Conservation (phyloP, 2,329 filamentous ascomycete genomes). For the Coniosporium tulheliwenetii region DNA sequence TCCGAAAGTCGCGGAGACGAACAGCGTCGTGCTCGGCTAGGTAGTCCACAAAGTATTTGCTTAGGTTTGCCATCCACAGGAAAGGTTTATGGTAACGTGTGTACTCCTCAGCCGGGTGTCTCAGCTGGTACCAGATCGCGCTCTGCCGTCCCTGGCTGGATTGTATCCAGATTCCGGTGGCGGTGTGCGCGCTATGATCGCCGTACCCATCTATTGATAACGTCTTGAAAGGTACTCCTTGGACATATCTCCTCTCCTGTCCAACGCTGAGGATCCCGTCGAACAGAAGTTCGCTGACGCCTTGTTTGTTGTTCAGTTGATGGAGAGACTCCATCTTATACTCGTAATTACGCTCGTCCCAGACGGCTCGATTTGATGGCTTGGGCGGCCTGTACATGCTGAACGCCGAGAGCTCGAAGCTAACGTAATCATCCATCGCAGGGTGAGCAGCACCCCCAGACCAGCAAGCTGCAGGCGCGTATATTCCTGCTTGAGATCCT, state of each 20-base stretch:
- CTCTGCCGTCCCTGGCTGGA: slow-evolving; percentile 23
- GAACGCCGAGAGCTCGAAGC: slow-evolving; percentile 5
- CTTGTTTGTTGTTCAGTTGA: slow-evolving; percentile 27
- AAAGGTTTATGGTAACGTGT: slow-evolving; percentile 45
- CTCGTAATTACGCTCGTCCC: slow-evolving; percentile 13
- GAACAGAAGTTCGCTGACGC: slow-evolving; percentile 32
- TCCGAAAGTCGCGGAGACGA: slow-evolving; percentile 39
- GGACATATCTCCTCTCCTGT: slow-evolving; percentile 31
- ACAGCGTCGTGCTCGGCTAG: slow-evolving; percentile 27
- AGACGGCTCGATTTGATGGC: slow-evolving; percentile 12
- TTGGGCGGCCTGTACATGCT: slow-evolving; percentile 5
- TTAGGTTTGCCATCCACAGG: slow-evolving; percentile 53
- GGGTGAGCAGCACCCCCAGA: not conserved
- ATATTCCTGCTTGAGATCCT: slow-evolving; percentile 10
- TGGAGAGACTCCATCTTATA: slow-evolving; percentile 41
- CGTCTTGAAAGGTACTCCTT: slow-evolving; percentile 37
- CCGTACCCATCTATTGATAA: slow-evolving; percentile 55
- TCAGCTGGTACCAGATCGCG: slow-evolving; percentile 49
- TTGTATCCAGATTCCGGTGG: slow-evolving; percentile 47
- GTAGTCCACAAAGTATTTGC: slow-evolving; percentile 59
- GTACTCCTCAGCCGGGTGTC: slow-evolving; percentile 43
- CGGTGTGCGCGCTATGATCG: slow-evolving; percentile 24
- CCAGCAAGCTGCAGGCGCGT: not conserved
- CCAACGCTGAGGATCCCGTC: slow-evolving; percentile 43
- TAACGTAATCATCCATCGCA: not conserved